Base-by-base conservation (phyloP, 1,284 basidiomycete species). In the Pseudozyma tsukubaensis region DNA sequence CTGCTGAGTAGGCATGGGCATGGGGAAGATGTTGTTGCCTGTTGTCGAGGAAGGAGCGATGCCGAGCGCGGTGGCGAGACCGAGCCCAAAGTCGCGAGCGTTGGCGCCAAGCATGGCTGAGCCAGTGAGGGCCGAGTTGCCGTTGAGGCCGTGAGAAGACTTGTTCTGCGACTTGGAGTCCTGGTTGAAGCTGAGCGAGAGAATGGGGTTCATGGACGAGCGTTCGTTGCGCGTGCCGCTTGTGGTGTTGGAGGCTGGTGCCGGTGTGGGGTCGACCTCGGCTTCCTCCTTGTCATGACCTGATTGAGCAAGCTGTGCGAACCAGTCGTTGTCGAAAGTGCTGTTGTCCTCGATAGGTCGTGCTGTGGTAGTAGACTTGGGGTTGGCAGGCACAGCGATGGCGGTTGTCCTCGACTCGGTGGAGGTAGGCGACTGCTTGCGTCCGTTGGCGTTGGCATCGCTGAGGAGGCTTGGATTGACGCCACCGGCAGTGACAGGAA, bases 1-100 rank as follows among this genome's bases (percentile, higher is more conserved):
- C 66, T 80, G 73, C 50, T 78, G 76, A 11, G 78, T 78, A 7
- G 76, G 73, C 65, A 79, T 73, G 19, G 76, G 73, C 65, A 79
- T 74, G 43, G 73, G 71, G 69, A 69, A 78, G 59, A 76, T 65
- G 65, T 66, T 70, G 59, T 47, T 47, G 40, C 55, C 61, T 11
- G 65, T 40, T 9, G 59, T 55, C 7, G 68, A 72, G 4, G 66
- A 59, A 10, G 55, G 36, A n/a, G 71, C 43, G 21, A 66, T 21
- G 35, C 67, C 62, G 24, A 68, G 59, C 19, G 60, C 61, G 39
- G 52, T 60, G 36, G 70, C 64, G 24, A 72, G 57, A 32, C 60
- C 70, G 21, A 67, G 58, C 34, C 67, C 70, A 47, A 74, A 77
- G 48, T 70, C 68, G 49, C 74, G 69, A 12, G 47, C 54, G n/a